phyloP scores from a whole-genome alignment of 169 alveolate genomes.

The Plasmodium fragile region DNA sequence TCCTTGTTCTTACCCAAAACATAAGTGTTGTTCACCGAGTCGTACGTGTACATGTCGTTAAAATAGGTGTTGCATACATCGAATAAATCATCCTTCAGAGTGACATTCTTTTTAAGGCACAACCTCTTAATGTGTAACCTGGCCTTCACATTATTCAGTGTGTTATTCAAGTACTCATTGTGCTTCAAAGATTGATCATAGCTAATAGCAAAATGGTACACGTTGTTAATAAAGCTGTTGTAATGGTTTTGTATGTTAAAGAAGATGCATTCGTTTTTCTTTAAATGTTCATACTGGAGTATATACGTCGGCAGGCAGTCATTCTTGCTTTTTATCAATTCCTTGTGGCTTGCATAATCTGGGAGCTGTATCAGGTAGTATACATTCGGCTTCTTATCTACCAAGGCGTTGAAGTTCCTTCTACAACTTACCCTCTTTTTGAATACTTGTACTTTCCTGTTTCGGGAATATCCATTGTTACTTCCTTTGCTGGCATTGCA shows the following conservation, averaged over 20 bases:
- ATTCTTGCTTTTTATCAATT: constrained; percentile 30
- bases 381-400: not conserved
- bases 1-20: constrained; percentile 11
- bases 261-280: constrained; percentile 56
- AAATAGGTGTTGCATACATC: constrained; percentile 54
- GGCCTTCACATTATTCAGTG: constrained; percentile 30
- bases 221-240: constrained; percentile 52
- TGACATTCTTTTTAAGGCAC: constrained; percentile 29
- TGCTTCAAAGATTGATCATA: constrained; percentile 65
- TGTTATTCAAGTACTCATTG: constrained; percentile 40
- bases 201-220: constrained; percentile 54
- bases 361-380: constrained; percentile 49
- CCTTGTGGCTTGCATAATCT: constrained; percentile 59
- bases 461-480: not conserved
- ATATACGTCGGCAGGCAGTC: constrained; percentile 54
- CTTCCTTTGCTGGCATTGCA: not conserved
- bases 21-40: constrained; percentile 21
- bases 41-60: constrained; percentile 52
- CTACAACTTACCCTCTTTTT: constrained; percentile 22
- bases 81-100: constrained; percentile 17
- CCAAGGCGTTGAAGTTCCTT: constrained; percentile 15
- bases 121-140: constrained; percentile 37
- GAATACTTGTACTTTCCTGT: constrained; percentile 13
- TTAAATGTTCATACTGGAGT: constrained; percentile 62
- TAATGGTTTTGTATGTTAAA: constrained; percentile 65